Base-by-base conservation (phyloP, 371 early-diverging fungal species). In the Mucor piriformis region DNA sequence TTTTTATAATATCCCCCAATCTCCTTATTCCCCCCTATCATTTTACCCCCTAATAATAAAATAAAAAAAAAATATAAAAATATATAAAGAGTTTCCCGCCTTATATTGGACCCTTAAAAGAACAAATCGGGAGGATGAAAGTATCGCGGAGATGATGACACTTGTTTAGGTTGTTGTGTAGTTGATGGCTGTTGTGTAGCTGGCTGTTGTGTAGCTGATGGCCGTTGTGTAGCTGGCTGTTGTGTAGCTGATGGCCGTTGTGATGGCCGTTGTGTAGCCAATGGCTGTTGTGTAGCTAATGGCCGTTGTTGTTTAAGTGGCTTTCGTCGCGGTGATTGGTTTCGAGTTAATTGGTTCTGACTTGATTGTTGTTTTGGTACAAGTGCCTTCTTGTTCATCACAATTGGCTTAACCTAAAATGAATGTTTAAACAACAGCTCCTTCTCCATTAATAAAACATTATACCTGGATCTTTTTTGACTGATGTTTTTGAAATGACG, bases 71-170 rank as follows among this genome's bases (percentile, higher is more conserved):
- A 44, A 44, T 10, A 21, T 11, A 23, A n/a, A n/a, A n/a, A 40
- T n/a, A 40, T 40, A 40, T 16, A 16, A 40, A 40, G 18, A 16
- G 15, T 38, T 52, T 52, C 53, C 53, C 53, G 53, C 53, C 27
- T 38, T 52, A 34, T 38, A 38, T 38, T 38, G 38, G 53, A 38
- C 53, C 38, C 27, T 52, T 59, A 74, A 60, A 72, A 75, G 38
- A 56, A 72, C 33, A 75, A 40, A 54, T 75, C 73, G 20, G 76
- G 76, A 13, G 76, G 76, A 38, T 65, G 69, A 55, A 72, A 75
- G 47, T 52, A 56, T 3, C 34, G 44, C n/a, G n/a, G 48, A 35
- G 25, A 38, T 25, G 50, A 38, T 25, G 50, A 8, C 16, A 11
- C 10, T 5, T n/a, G n/a, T n/a, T n/a, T n/a, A n/a, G 38, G 21